A percentile compares a stretch with the other conserved stretches of the same genome.
These are phyloP conservation scores for Backusella liffmaniae DNA, from an alignment of 192 early-diverging fungal genomes.

Conservation along the genomic window DNA sequence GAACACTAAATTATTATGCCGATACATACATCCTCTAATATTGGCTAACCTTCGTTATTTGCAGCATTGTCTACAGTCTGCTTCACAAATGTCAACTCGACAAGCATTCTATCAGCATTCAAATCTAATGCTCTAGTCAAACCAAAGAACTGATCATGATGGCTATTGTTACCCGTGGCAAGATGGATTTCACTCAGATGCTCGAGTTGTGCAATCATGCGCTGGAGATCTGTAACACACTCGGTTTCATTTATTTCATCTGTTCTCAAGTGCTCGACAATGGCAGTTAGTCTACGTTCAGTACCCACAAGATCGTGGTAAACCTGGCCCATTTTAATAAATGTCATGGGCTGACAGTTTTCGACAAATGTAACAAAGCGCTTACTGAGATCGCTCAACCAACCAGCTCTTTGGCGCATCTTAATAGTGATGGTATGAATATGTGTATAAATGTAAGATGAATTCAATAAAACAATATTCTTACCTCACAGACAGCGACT, in stretches of 20 bases:
- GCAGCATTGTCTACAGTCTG: constrained; percentile 35
- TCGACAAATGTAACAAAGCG: constrained; percentile 69
- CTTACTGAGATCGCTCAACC: constrained; percentile 65
- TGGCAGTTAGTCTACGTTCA: constrained; percentile 66
- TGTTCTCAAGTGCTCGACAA: constrained; percentile 74
- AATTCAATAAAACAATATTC: neutral
- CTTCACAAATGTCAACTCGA: constrained; percentile 49
- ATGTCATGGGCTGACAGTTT: constrained; percentile 65
- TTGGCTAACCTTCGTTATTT: constrained; percentile 30
- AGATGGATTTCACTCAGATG: constrained; percentile 65
- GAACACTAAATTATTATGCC: neutral
- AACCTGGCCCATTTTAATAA: constrained; percentile 67
- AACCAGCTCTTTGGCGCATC: constrained; percentile 60
- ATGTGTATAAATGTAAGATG: neutral
- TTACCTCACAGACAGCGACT: constrained; percentile 51
- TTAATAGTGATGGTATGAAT: constrained; percentile 1
- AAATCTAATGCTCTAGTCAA: constrained; percentile 52
- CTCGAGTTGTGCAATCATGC: constrained; percentile 64
- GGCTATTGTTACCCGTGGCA: constrained; percentile 38
- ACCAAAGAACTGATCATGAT: constrained; percentile 53
- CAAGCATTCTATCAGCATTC: constrained; percentile 62
- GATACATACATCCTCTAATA: constrained; percentile 9
- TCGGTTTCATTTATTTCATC: constrained; percentile 72
- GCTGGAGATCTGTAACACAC: constrained; percentile 63
- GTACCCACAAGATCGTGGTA: constrained; percentile 76